A percentile compares a stretch with the other conserved stretches of the same genome.
These are phyloP conservation scores for Kluyveromyces wickerhamii DNA, from an alignment of 805 yeast genomes.

Conservation along the genomic window DNA sequence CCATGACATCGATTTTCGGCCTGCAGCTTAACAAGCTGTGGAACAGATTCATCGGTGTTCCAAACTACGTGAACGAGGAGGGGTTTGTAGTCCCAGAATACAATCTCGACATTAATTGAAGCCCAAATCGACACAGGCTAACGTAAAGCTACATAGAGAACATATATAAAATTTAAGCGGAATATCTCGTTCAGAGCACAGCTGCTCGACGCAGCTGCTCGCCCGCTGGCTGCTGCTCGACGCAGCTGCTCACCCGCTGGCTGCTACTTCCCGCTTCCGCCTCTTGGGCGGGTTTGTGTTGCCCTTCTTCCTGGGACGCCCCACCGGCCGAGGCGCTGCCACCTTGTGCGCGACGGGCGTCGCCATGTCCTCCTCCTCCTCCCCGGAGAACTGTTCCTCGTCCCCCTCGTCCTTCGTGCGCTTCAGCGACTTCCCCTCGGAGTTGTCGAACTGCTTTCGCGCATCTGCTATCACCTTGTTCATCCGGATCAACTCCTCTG, in stretches of 20 bases:
- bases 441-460: constrained; percentile 56
- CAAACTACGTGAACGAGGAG: constrained; percentile 24
- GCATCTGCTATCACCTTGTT: constrained; percentile 60
- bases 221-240: too few relatives aligned
- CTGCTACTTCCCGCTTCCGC: neutral
- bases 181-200: too few relatives aligned
- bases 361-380: constrained; percentile 17
- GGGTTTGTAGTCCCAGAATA: constrained; percentile 20
- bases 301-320: constrained; percentile 12
- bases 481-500: constrained; percentile 52
- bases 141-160: too few relatives aligned
- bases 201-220: too few relatives aligned
- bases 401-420: constrained; percentile 19
- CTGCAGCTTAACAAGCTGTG: constrained; percentile 50
- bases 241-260: too few relatives aligned
- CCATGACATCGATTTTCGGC: constrained; percentile 43
- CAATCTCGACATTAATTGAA: too few relatives aligned
- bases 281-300: neutral
- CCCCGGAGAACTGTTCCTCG: constrained; percentile 25
- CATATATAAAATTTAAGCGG: too few relatives aligned
- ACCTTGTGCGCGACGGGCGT: constrained; percentile 10
- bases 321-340: constrained; percentile 3
- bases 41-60: constrained; percentile 66
- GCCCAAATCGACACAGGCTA: too few relatives aligned
- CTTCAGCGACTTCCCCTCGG: constrained; percentile 40